Evolutionary conservation across 768 basidiomycete genomes (phyloP).

Genomic region (Boletus tomentosulus): DNA sequence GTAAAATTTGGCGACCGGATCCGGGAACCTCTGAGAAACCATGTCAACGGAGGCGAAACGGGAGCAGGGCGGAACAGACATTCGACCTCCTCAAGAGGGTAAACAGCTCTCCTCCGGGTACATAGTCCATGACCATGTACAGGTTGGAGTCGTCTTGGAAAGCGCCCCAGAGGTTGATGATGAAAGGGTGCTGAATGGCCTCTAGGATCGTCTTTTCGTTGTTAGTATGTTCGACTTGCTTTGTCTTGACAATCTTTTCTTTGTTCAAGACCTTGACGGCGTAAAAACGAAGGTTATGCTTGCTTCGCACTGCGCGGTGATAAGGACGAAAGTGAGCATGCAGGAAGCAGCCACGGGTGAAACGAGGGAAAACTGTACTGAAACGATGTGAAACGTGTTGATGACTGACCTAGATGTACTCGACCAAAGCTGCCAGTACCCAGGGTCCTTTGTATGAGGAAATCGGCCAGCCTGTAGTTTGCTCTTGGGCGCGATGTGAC

Average conservation of each 20-base stretch:
- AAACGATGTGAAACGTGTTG: background rate
- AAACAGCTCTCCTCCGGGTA: slow-evolving; percentile 95
- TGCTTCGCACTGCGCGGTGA: slow-evolving; percentile 64
- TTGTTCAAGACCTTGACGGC: slow-evolving; percentile 95
- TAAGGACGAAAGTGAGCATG: background rate
- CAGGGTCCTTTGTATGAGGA: slow-evolving; percentile 75
- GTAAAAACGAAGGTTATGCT: slow-evolving; percentile 93
- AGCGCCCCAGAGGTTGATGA: slow-evolving; percentile 94
- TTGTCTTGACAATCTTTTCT: slow-evolving; percentile 85
- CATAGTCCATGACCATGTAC: slow-evolving; percentile 98
- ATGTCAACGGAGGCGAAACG: slow-evolving; percentile 8
- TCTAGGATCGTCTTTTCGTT: slow-evolving; percentile 88
- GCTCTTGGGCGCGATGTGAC: slow-evolving; percentile 52
- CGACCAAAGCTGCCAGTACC: slow-evolving; percentile 97
- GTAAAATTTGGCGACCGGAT: slow-evolving; percentile 97
- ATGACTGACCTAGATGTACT: slow-evolving; percentile 73
- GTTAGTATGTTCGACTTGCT: slow-evolving; percentile 97
- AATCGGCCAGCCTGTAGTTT: slow-evolving; percentile 69
- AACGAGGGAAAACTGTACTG: background rate
- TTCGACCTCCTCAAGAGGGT: slow-evolving; percentile 88
- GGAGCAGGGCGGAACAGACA: slow-evolving; percentile 41
- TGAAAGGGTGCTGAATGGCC: slow-evolving; percentile 85
- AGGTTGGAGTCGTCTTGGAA: slow-evolving; percentile 91
- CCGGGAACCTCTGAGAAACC: slow-evolving; percentile 73
- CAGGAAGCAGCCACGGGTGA: background rate